Conservation (phyloP, 495 filamentous ascomycete genomes). For the Apodospora peruviana region DNA sequence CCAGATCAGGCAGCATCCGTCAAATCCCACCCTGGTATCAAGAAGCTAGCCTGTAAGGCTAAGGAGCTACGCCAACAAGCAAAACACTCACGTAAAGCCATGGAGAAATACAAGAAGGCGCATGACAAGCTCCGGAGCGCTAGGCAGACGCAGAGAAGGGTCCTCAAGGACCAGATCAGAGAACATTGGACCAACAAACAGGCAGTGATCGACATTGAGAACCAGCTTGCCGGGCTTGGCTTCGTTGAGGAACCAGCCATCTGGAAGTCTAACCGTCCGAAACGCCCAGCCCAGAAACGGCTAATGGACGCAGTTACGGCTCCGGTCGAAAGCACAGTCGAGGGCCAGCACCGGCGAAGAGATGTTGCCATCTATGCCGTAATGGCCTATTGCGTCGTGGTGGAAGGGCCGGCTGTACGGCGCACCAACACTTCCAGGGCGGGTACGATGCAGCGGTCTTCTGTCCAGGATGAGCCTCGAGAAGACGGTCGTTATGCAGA, state of each 20-base stretch:
- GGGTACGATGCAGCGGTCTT: background rate
- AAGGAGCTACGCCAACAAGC: constrained; percentile 2
- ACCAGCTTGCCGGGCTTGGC: constrained; percentile 4
- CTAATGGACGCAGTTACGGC: constrained; percentile 4
- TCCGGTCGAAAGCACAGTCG: constrained; percentile 1
- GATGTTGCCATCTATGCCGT: constrained; percentile 4
- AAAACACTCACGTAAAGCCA: constrained; percentile 4
- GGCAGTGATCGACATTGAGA: constrained; percentile 4
- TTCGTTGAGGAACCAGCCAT: constrained; percentile 2
- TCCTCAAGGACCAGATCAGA: constrained; percentile 6
- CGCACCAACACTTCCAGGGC: constrained; percentile 2
- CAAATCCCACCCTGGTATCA: constrained; percentile 2
- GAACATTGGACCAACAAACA: constrained; percentile 7
- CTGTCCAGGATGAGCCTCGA: constrained; percentile 1
- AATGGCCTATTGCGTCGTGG: constrained; percentile 2
- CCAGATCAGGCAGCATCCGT: background rate
- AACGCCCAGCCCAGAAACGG: constrained; percentile 3
- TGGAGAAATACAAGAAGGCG: background rate
- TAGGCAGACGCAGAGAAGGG: constrained; percentile 1
- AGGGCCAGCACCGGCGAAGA: constrained; percentile 5
- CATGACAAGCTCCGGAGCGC: constrained; percentile 2
- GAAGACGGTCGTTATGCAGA: background rate
- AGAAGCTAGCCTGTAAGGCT: constrained; percentile 3
- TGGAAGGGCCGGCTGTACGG: constrained; percentile 4
- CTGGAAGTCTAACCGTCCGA: background rate